Evolutionary conservation across 345 rosid species (phyloP).

Genomic region (Camelina hispida): DNA sequence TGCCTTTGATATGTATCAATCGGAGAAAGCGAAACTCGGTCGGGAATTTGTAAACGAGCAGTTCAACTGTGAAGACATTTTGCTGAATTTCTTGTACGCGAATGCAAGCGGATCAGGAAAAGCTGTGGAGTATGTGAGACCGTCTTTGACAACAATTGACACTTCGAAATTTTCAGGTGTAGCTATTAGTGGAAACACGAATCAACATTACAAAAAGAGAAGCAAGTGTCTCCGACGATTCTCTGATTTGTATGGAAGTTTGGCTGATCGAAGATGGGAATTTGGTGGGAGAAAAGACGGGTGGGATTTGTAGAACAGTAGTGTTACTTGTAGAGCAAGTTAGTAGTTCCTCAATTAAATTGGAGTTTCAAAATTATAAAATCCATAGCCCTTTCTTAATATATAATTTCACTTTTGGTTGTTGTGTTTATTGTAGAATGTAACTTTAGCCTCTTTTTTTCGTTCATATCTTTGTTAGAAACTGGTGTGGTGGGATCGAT

Average conservation of each 20-base stretch:
- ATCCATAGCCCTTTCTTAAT: not conserved
- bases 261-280: constrained; percentile 59
- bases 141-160: constrained; percentile 72
- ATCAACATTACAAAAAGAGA: constrained; percentile 71
- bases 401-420: not conserved
- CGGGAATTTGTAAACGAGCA: constrained; percentile 66
- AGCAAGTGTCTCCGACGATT: constrained; percentile 73
- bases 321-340: constrained; percentile 42
- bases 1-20: constrained; percentile 75
- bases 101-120: constrained; percentile 62
- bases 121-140: constrained; percentile 85
- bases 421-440: not conserved
- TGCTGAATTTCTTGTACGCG: constrained; percentile 80
- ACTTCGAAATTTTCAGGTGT: constrained; percentile 84
- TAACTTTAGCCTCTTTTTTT: not conserved
- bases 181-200: constrained; percentile 84
- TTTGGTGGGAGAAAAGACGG: constrained; percentile 77
- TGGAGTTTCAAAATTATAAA: not conserved
- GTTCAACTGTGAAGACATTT: constrained; percentile 91
- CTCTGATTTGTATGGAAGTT: constrained; percentile 69
- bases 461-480: not conserved
- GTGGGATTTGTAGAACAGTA: constrained; percentile 75
- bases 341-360: constrained; percentile 1
- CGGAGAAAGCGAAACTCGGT: constrained; percentile 63
- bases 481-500: not conserved